Conservation (phyloP, 1,284 basidiomycete genomes). For the Ceratobasidium papillatum region DNA sequence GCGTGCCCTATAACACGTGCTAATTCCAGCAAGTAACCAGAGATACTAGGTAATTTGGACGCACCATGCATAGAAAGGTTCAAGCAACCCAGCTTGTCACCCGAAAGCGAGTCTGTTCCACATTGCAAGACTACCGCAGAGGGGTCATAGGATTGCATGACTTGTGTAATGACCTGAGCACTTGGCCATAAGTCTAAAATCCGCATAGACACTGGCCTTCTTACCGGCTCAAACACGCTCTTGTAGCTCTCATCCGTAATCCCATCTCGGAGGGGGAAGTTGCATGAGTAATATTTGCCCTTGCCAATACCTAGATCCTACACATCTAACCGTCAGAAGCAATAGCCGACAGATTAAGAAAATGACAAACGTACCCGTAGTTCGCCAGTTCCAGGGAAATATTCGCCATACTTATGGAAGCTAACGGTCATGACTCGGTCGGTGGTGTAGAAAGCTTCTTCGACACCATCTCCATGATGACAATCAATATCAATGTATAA, state of each 20-base stretch:
- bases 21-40: too few species aligned
- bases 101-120: constrained; percentile 97
- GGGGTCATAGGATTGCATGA: constrained; percentile 96
- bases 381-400: constrained; percentile 98
- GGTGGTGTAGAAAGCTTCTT: constrained; percentile 99
- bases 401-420: constrained; percentile 99
- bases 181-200: constrained; percentile 21
- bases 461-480: constrained; percentile 98
- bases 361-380: constrained; percentile 68
- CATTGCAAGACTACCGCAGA: constrained; percentile 98
- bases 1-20: constrained; percentile 73
- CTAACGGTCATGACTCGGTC: constrained; percentile 98
- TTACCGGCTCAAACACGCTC: constrained; percentile 93
- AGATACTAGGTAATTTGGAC: constrained; percentile 32
- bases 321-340: neutral
- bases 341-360: neutral
- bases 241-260: constrained; percentile 97
- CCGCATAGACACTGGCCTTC: constrained; percentile 48
- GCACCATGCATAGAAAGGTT: constrained; percentile 96
- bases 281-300: constrained; percentile 92
- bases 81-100: constrained; percentile 95
- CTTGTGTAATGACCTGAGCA: constrained; percentile 84
- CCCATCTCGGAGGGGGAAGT: constrained; percentile 95
- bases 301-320: constrained; percentile 93
- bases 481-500: constrained; percentile 99